Evolutionary conservation across 768 basidiomycete species (phyloP).

Genomic region (Termitomyces heimii): DNA sequence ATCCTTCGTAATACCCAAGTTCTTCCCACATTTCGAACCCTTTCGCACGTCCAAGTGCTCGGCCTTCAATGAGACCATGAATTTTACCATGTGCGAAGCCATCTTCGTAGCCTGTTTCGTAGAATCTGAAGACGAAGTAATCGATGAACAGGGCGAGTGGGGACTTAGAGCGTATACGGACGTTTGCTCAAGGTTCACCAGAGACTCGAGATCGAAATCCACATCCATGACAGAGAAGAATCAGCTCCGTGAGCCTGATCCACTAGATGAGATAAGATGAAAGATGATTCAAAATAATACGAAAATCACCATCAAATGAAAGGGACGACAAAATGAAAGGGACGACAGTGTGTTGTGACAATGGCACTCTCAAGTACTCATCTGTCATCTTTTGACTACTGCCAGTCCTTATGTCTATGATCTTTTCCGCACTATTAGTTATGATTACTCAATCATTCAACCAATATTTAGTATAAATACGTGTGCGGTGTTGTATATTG

Average conservation of each 20-base stretch:
- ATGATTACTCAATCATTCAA: no score
- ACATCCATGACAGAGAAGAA: slow-evolving; percentile 18
- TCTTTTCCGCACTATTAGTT: no score
- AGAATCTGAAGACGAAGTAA: slow-evolving; percentile 51
- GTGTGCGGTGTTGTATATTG: no score
- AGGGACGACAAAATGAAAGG: no score
- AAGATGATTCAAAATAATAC: neutral
- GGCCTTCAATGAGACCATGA: slow-evolving; percentile 88
- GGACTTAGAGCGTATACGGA: slow-evolving; percentile 21
- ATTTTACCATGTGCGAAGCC: slow-evolving; percentile 83
- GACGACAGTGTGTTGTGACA: no score
- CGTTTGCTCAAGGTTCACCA: slow-evolving; percentile 62
- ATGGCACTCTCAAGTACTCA: no score
- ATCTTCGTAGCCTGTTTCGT: slow-evolving; percentile 66
- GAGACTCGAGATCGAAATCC: slow-evolving; percentile 52
- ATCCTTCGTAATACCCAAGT: slow-evolving; percentile 88
- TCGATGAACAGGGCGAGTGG: neutral
- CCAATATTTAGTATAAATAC: no score
- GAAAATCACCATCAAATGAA: no score
- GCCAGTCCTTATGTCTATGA: no score
- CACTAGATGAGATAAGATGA: neutral
- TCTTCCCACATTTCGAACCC: slow-evolving; percentile 98
- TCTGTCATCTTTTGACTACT: no score
- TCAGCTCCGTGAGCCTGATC: neutral
- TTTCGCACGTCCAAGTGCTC: slow-evolving; percentile 83